Conservation (phyloP, 129 eudicot species). For the Arctium lappa region DNA sequence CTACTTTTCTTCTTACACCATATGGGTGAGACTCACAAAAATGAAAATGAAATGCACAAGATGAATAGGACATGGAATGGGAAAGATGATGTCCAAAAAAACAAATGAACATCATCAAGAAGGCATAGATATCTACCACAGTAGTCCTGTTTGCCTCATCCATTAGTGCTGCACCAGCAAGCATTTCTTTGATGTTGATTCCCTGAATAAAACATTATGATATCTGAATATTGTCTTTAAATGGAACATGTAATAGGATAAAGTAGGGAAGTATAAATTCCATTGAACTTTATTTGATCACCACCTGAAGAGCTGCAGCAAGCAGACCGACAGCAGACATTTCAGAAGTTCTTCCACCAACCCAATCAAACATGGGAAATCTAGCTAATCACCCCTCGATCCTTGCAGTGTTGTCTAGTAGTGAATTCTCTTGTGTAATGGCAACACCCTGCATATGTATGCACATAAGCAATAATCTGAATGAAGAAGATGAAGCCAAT, state of each 20-base stretch:
- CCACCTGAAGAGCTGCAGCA: constrained; percentile 96
- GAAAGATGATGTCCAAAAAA: too few species aligned
- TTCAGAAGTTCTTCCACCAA: constrained; percentile 98
- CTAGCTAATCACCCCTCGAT: constrained; percentile 96
- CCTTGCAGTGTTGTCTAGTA: constrained; percentile 92
- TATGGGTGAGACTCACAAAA: too few species aligned
- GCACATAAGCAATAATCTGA: constrained; percentile 17
- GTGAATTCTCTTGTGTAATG: constrained; percentile 91
- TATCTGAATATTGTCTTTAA: neutral
- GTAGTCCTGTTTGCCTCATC: constrained; percentile 86
- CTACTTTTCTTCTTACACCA: too few species aligned
- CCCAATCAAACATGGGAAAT: constrained; percentile 99
- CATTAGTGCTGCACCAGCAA: constrained; percentile 92
- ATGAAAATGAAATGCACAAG: too few species aligned
- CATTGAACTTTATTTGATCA: neutral
- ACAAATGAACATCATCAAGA: too few species aligned
- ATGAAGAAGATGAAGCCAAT: constrained; percentile 8
- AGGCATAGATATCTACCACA: too few species aligned
- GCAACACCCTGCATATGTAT: constrained; percentile 83
- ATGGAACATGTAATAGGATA: neutral
- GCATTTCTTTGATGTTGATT: constrained; percentile 84
- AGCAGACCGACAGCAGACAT: constrained; percentile 99
- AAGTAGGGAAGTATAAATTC: neutral
- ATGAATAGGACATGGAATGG: too few species aligned
- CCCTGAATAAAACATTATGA: constrained; percentile 48